Evolutionary conservation across 208 protist genomes (phyloP).

Genomic region (Leptomonas pyrrhocoris): DNA sequence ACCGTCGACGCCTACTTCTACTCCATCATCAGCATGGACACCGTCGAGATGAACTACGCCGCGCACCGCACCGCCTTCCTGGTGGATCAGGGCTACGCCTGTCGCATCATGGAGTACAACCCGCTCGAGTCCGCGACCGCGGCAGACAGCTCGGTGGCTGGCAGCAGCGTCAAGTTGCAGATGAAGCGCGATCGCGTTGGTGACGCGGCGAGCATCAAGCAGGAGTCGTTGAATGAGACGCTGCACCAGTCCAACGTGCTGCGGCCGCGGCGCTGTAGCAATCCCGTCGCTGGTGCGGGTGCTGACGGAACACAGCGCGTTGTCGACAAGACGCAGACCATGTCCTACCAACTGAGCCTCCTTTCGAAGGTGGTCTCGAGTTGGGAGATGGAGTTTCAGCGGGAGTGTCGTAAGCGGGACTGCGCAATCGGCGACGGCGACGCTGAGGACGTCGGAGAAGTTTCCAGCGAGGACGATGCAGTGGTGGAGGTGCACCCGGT

Average conservation of each 20-base stretch:
- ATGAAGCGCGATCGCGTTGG: constrained; percentile 42
- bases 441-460: constrained; percentile 9
- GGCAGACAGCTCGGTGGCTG: not conserved
- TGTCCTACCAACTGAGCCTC: constrained; percentile 75
- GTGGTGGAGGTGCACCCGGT: constrained; percentile 38
- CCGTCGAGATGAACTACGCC: constrained; percentile 97
- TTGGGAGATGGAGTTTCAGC: constrained; percentile 83
- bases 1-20: constrained; percentile 99
- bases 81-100: constrained; percentile 94
- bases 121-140: constrained; percentile 20
- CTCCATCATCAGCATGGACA: constrained; percentile 97
- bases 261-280: not conserved
- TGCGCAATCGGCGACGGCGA: constrained; percentile 10
- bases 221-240: constrained; percentile 56
- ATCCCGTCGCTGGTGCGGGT: not conserved
- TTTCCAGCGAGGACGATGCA: constrained; percentile 32
- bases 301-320: not conserved
- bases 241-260: constrained; percentile 34
- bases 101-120: constrained; percentile 78
- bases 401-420: constrained; percentile 35
- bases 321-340: constrained; percentile 16
- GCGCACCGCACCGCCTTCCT: constrained; percentile 98
- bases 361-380: constrained; percentile 81
- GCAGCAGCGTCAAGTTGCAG: constrained; percentile 18
- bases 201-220: constrained; percentile 77